phyloP scores from a whole-genome alignment of 2,329 filamentous ascomycete genomes.

The Ophiostoma populinum region DNA sequence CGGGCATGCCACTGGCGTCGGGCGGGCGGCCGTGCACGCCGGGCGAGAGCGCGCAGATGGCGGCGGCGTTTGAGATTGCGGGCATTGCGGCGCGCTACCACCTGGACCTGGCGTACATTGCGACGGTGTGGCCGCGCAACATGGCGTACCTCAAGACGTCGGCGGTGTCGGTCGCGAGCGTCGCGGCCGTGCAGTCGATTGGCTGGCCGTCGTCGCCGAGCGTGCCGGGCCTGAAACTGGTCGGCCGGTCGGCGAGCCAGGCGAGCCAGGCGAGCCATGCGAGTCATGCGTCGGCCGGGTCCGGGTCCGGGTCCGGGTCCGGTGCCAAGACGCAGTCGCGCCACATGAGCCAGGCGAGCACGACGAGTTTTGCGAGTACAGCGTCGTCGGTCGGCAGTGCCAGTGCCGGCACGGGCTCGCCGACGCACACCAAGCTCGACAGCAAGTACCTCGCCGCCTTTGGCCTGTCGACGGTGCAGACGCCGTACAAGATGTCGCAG shows the following conservation, averaged over 20 bases:
- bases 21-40: constrained; percentile 13
- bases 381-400: background rate
- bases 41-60: constrained; percentile 27
- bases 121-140: constrained; percentile 36
- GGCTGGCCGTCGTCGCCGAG: constrained; percentile 5
- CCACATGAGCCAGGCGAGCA: constrained; percentile 1
- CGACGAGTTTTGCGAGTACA: background rate
- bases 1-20: constrained; percentile 2
- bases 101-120: constrained; percentile 41
- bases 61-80: constrained; percentile 36
- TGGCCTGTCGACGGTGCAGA: constrained; percentile 31
- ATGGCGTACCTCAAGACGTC: constrained; percentile 8
- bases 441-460: constrained; percentile 38
- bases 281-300: no score
- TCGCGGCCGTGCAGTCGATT: constrained; percentile 1
- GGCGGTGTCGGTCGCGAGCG: background rate
- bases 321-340: no score
- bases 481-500: constrained; percentile 33
- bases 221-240: background rate
- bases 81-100: constrained; percentile 37
- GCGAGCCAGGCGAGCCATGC: background rate
- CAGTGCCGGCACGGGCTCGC: constrained; percentile 2
- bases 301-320: no score
- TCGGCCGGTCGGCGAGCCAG: constrained; percentile 5
- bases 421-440: constrained; percentile 11